Conservation (phyloP, 2,329 filamentous ascomycete species). For the Sporothrix brasiliensis region DNA sequence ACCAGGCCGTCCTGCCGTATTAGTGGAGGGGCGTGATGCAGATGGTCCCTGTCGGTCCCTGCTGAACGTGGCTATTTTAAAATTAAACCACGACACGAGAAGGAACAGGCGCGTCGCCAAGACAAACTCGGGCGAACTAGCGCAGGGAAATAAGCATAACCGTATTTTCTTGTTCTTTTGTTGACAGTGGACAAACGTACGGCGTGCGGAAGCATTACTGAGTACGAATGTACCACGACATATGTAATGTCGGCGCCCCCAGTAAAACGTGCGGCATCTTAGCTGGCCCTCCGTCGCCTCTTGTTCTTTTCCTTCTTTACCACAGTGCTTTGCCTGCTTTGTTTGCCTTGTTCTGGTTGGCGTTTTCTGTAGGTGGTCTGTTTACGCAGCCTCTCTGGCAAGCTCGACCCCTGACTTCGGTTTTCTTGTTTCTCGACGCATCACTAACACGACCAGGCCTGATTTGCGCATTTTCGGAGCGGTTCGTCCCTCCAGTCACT, state of each 20-base stretch:
- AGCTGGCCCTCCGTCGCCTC: background rate
- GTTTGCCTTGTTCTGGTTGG: background rate
- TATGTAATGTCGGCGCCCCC: slow-evolving; percentile 10
- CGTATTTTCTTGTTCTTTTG: background rate
- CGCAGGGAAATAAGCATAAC: slow-evolving; percentile 25
- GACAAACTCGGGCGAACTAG: background rate
- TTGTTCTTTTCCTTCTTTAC: background rate
- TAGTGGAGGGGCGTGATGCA: too few species aligned
- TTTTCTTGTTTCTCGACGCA: background rate
- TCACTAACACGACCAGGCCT: slow-evolving; percentile 7
- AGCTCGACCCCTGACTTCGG: background rate
- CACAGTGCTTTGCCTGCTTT: background rate
- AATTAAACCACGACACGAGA: slow-evolving; percentile 21
- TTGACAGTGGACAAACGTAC: background rate
- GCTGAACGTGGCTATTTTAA: slow-evolving; percentile 14
- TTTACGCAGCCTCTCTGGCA: background rate
- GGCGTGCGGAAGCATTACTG: too few species aligned
- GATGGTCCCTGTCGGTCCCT: slow-evolving; percentile 4
- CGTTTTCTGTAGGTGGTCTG: background rate
- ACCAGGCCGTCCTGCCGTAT: too few species aligned
- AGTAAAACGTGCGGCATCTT: background rate
- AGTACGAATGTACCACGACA: too few species aligned
- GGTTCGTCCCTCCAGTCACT: slow-evolving; percentile 1
- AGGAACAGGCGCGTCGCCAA: slow-evolving; percentile 3
- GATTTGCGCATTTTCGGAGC: slow-evolving; percentile 4